Evolutionary conservation across 2,329 filamentous ascomycete genomes (phyloP).

Genomic region (Paraconiothyrium sp.): DNA sequence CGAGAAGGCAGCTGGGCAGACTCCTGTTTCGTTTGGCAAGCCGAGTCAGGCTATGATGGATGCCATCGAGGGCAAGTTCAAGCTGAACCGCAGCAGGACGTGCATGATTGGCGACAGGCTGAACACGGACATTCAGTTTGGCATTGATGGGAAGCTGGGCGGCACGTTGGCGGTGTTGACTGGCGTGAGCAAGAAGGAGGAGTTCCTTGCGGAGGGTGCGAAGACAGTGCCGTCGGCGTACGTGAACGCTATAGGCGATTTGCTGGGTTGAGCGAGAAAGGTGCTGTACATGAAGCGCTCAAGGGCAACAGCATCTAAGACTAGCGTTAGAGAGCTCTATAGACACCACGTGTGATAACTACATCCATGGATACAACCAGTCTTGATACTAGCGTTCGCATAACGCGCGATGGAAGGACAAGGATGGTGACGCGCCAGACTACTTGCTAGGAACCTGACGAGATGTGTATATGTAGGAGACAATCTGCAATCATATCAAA

Average conservation of each 20-base stretch:
- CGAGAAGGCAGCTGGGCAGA: conserved; percentile 67
- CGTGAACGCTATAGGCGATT: conserved; percentile 83
- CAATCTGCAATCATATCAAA: too few relatives aligned
- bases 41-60: conserved; percentile 99
- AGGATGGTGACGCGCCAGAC: not conserved
- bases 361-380: not conserved
- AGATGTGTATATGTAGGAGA: too few relatives aligned
- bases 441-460: too few relatives aligned
- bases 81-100: conserved; percentile 81
- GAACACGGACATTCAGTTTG: conserved; percentile 96
- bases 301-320: not conserved
- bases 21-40: conserved; percentile 86
- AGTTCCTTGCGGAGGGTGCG: conserved; percentile 77
- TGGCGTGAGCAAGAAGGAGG: conserved; percentile 85
- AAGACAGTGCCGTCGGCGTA: conserved; percentile 81
- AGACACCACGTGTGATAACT: not conserved
- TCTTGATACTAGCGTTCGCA: not conserved
- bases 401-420: not conserved
- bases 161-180: conserved; percentile 92
- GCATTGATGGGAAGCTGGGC: conserved; percentile 87
- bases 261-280: conserved; percentile 55
- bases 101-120: conserved; percentile 97
- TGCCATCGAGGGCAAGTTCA: conserved; percentile 94
- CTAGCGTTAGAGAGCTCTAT: not conserved
- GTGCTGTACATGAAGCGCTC: too few relatives aligned